Base-by-base conservation (phyloP, 495 filamentous ascomycete genomes). In the Jackrogersella minutella region DNA sequence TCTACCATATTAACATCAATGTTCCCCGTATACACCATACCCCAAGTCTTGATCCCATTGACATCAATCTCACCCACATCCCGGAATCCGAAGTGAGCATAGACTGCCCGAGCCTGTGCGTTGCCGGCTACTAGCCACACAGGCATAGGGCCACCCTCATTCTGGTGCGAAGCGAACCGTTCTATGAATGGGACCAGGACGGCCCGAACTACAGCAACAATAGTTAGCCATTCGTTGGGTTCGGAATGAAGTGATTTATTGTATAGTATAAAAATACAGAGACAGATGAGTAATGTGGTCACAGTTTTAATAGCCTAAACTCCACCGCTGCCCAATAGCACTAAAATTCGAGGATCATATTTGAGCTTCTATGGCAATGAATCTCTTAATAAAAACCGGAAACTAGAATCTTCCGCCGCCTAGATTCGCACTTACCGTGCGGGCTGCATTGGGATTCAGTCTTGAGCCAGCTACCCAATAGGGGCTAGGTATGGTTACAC, bases 11-110 rank as follows among this genome's bases (percentile, higher is more conserved):
- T 33, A 7, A 47, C 21, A 21, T 51, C 28, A 9, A 68, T 68
- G 31, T 50, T 36, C 5, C 59, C 65, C 11, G 53, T 68, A 39
- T 68, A 68, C 8, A 68, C 51, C 65, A 63, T 68, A 10, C 39
- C 58, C 65, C 59, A 68, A n/a, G 58, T 63, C 24, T 49, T 63
- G 19, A 68, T n/a, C 3, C 47, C 64, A 8, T 16, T 9, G 0
- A 55, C 31, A 3, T 47, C 28, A 6, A 68, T 36, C 22, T 58
- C 49, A 10, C 59, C 53, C 31, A 59, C 59, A 0, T 49, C 54
- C 19, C 59, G 40, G 28, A 68, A 63, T 10, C 58, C 58, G 3
- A 58, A 68, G 14, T 63, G 65, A 1, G 47, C 53, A 6, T 68
- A 63, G 24, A 63, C 8, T 16, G 30, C 59, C 3, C 54, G 53